phyloP scores from a whole-genome alignment of 1,284 basidiomycete genomes.

The Tilletiopsis washingtonensis region DNA sequence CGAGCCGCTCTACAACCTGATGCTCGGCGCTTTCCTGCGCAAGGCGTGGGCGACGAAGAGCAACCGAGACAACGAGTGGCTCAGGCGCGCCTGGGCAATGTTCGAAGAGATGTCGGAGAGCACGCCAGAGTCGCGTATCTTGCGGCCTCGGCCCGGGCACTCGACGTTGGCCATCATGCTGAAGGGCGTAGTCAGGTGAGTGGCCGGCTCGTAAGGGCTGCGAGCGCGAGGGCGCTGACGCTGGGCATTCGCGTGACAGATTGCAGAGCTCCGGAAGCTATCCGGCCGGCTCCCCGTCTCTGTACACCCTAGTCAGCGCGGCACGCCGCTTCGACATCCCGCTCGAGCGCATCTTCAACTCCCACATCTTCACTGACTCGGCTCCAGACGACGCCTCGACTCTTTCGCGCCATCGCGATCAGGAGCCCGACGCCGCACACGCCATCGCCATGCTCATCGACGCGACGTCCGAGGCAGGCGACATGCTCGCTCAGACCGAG shows the following conservation, averaged over 20 bases:
- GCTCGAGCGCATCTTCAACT: not conserved
- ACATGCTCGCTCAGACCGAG: not conserved
- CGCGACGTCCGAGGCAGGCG: not conserved
- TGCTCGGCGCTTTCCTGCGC: conserved; percentile 35
- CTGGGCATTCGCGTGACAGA: not conserved
- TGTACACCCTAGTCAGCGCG: not conserved
- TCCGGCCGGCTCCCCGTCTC: not conserved
- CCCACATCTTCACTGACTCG: not conserved
- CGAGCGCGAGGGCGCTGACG: not conserved
- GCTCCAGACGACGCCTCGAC: not conserved
- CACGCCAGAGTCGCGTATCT: conserved; percentile 2
- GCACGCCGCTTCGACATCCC: not conserved
- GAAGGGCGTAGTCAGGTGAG: conserved; percentile 20
- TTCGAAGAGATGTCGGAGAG: conserved; percentile 37
- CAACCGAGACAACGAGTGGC: conserved; percentile 26
- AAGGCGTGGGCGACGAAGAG: conserved; percentile 25
- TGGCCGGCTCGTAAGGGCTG: not conserved
- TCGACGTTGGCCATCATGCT: conserved; percentile 31
- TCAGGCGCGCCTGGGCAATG: conserved; percentile 27
- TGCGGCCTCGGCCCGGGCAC: conserved; percentile 29
- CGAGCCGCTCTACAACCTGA: conserved; percentile 36
- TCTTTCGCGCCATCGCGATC: not conserved
- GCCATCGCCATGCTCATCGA: not conserved
- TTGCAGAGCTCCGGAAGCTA: not conserved
- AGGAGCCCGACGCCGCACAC: not conserved